Percentiles rank a stretch among this genome's conserved stretches.
These are phyloP conservation scores for Didymella glomerata DNA, from an alignment of 2,329 filamentous ascomycete genomes.

Conservation along the genomic window DNA sequence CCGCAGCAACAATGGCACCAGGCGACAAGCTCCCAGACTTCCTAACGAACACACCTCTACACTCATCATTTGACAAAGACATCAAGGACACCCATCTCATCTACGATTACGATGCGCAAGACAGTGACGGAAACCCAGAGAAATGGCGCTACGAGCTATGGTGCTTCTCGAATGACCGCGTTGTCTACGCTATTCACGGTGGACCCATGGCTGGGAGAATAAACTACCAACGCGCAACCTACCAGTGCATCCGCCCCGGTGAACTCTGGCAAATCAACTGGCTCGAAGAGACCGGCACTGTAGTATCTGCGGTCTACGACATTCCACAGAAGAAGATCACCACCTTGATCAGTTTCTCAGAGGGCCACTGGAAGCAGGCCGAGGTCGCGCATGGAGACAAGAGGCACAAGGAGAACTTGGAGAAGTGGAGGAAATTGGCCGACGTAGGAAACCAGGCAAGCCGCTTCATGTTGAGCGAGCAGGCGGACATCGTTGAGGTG, in stretches of 20 bases:
- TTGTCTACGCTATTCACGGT: conserved; percentile 68
- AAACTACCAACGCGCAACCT: conserved; percentile 64
- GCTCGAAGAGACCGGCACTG: conserved; percentile 68
- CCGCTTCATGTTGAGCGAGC: conserved; percentile 62
- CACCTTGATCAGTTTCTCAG: conserved; percentile 63
- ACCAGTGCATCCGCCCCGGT: conserved; percentile 65
- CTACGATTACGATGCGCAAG: conserved; percentile 65
- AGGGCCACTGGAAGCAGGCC: conserved; percentile 64
- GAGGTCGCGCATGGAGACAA: conserved; percentile 65
- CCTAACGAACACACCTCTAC: conserved; percentile 39
- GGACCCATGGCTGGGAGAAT: conserved; percentile 62
- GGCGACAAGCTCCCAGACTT: conserved; percentile 37
- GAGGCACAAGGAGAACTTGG: conserved; percentile 60
- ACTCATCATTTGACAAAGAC: conserved; percentile 58
- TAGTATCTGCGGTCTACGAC: conserved; percentile 65
- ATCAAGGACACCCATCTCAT: conserved; percentile 64
- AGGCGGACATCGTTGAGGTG: conserved; percentile 61
- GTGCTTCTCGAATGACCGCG: conserved; percentile 63
- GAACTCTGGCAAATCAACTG: conserved; percentile 69
- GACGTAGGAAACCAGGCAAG: conserved; percentile 61
- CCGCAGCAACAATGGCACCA: conserved; percentile 28
- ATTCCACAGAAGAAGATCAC: conserved; percentile 60
- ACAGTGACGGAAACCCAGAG: conserved; percentile 59
- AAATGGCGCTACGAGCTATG: conserved; percentile 71
- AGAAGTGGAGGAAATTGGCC: conserved; percentile 61